A percentile compares a stretch with the other conserved stretches of the same genome.
Conservation (phyloP, 441 rosid genomes). For the Bruguiera hainesii region DNA sequence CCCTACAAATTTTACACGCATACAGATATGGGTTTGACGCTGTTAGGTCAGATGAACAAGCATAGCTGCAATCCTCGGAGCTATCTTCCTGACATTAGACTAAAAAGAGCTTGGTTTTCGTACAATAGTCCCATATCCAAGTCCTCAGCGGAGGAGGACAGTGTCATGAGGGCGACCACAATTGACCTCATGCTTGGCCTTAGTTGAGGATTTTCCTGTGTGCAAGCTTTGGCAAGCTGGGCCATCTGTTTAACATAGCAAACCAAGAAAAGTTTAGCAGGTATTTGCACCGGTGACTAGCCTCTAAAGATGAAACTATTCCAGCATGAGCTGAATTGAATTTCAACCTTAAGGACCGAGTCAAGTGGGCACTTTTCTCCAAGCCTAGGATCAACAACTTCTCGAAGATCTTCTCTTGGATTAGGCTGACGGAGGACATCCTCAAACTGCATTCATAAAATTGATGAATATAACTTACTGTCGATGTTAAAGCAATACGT, state of each 20-base stretch:
- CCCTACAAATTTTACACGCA: too few relatives aligned
- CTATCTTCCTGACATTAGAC: conserved; percentile 72
- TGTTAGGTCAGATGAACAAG: too few relatives aligned
- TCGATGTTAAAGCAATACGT: background rate
- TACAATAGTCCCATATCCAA: conserved; percentile 66
- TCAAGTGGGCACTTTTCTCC: background rate
- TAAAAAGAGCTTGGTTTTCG: conserved; percentile 56
- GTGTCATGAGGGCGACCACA: conserved; percentile 71
- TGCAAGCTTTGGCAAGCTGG: conserved; percentile 62
- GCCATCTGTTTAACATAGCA: conserved; percentile 47
- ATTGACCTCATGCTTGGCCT: conserved; percentile 79
- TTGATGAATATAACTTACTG: too few relatives aligned
- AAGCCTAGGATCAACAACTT: background rate
- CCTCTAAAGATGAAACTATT: background rate
- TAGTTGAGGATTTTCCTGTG: conserved; percentile 38
- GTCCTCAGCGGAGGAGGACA: conserved; percentile 65
- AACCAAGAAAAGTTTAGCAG: background rate
- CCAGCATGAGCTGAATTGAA: background rate
- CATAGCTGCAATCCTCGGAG: too few relatives aligned
- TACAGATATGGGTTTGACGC: too few relatives aligned
- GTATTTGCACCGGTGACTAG: too few relatives aligned
- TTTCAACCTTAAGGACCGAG: background rate
- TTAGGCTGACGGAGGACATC: background rate
- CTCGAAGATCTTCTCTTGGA: background rate
- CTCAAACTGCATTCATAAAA: conserved; percentile 1